These are phyloP conservation scores for Thielaviopsis ethacetica DNA, from an alignment of 2,329 filamentous ascomycete species.

Conservation along the genomic window DNA sequence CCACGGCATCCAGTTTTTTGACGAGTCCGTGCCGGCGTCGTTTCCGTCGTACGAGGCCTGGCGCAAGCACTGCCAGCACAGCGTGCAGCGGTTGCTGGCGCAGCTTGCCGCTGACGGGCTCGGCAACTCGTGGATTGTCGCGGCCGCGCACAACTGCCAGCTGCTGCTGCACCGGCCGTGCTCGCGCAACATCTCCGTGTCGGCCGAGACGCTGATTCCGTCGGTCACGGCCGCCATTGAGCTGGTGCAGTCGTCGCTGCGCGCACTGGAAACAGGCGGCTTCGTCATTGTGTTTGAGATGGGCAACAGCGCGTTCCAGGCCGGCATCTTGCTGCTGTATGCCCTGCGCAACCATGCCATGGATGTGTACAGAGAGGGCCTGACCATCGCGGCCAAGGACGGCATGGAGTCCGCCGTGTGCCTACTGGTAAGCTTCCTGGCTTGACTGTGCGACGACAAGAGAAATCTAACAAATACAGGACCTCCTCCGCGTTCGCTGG, in stretches of 20 bases:
- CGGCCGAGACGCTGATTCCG: background rate
- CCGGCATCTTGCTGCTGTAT: conserved; percentile 4
- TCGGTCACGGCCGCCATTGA: background rate
- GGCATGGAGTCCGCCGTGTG: background rate
- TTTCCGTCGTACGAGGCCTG: background rate
- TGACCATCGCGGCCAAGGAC: background rate
- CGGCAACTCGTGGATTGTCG: background rate
- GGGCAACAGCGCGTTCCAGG: conserved; percentile 6
- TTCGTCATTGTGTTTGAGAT: conserved; percentile 4
- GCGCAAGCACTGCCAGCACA: background rate
- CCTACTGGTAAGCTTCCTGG: background rate
- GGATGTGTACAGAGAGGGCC: background rate
- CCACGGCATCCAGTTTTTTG: conserved; percentile 3
- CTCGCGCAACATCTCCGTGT: conserved; percentile 4
- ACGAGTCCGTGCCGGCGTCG: background rate
- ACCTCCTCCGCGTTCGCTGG: background rate
- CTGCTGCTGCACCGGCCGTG: conserved; percentile 6
- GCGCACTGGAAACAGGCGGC: background rate
- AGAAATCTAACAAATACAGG: background rate
- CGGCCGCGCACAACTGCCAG: background rate
- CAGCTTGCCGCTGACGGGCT: background rate
- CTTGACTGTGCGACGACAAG: background rate
- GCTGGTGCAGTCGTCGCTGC: background rate
- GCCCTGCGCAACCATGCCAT: conserved; percentile 3
- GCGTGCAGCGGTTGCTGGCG: background rate